A percentile compares a stretch with the other conserved stretches of the same genome.
These are phyloP conservation scores for Ramichloridium luteum DNA, from an alignment of 2,329 filamentous ascomycete genomes.

Conservation along the genomic window DNA sequence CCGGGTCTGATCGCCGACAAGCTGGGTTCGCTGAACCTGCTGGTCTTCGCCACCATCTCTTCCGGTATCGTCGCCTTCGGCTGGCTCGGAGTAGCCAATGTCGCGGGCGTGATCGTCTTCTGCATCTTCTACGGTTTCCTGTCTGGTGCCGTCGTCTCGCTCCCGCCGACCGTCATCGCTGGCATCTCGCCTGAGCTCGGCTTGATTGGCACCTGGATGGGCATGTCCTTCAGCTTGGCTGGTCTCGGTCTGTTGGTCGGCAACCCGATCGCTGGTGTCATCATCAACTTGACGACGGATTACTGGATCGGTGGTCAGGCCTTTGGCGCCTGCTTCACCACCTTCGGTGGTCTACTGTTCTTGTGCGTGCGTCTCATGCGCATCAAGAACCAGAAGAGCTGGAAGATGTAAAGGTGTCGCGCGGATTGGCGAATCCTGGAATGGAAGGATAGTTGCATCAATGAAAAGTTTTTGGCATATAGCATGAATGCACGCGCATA, in stretches of 20 bases:
- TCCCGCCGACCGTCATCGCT: conserved; percentile 29
- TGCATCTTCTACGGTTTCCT: conserved; percentile 34
- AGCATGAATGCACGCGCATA: too few relatives aligned
- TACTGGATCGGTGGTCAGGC: too few relatives aligned
- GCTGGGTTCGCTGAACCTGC: conserved; percentile 36
- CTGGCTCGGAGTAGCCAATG: conserved; percentile 23
- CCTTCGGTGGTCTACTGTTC: too few relatives aligned
- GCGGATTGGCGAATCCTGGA: too few relatives aligned
- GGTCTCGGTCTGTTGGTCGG: conserved; percentile 22
- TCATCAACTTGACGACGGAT: too few relatives aligned
- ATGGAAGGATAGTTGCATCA: too few relatives aligned
- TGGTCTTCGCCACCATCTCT: conserved; percentile 27
- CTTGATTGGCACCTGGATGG: conserved; percentile 40
- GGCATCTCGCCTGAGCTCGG: not conserved
- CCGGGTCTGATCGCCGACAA: conserved; percentile 35
- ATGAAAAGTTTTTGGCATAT: too few relatives aligned
- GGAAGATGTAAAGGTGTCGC: too few relatives aligned
- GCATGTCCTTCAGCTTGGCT: conserved; percentile 42
- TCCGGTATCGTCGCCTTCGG: conserved; percentile 19
- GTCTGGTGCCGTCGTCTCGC: conserved; percentile 30
- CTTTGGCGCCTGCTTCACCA: too few relatives aligned
- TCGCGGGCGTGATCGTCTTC: conserved; percentile 27
- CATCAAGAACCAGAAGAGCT: too few relatives aligned
- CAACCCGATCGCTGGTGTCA: conserved; percentile 16
- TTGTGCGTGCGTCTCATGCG: too few relatives aligned